These are phyloP conservation scores for Xerocomellus chrysenteron DNA, from an alignment of 768 basidiomycete species.

Conservation along the genomic window DNA sequence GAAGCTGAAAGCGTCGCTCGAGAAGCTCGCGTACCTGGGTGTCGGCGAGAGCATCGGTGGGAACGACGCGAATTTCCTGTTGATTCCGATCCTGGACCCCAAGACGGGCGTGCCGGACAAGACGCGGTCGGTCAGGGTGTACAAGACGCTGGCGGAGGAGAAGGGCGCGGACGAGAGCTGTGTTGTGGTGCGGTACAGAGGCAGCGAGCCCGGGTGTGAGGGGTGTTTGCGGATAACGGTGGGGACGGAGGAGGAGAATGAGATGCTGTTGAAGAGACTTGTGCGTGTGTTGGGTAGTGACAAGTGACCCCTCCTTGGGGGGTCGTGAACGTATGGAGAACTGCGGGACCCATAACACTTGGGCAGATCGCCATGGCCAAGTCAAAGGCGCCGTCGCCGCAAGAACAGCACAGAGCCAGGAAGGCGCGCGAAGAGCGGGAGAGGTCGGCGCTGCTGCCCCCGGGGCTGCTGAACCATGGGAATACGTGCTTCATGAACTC, in stretches of 20 bases:
- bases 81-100: slow-evolving; percentile 70
- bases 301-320: slow-evolving; percentile 21
- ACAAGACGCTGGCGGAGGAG: slow-evolving; percentile 81
- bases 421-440: slow-evolving; percentile 65
- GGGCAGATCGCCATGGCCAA: slow-evolving; percentile 40
- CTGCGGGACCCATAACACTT: too few species aligned
- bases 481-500: slow-evolving; percentile 98
- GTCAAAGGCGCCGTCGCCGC: slow-evolving; percentile 55
- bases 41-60: slow-evolving; percentile 73
- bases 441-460: slow-evolving; percentile 58
- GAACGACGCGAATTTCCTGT: slow-evolving; percentile 87
- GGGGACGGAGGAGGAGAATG: slow-evolving; percentile 81
- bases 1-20: slow-evolving; percentile 51
- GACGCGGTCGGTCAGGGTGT: slow-evolving; percentile 58
- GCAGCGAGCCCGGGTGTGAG: slow-evolving; percentile 79
- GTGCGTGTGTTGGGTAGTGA: slow-evolving; percentile 41
- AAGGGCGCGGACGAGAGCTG: slow-evolving; percentile 78
- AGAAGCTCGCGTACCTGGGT: slow-evolving; percentile 47
- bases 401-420: slow-evolving; percentile 60
- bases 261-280: slow-evolving; percentile 53
- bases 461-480: slow-evolving; percentile 76
- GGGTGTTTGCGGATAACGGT: slow-evolving; percentile 90
- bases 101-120: slow-evolving; percentile 49
- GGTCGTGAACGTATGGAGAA: neutral
- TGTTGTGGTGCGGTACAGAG: slow-evolving; percentile 90